Base-by-base conservation (phyloP, 2,329 filamentous ascomycete genomes). In the Monosporascus sp. region DNA sequence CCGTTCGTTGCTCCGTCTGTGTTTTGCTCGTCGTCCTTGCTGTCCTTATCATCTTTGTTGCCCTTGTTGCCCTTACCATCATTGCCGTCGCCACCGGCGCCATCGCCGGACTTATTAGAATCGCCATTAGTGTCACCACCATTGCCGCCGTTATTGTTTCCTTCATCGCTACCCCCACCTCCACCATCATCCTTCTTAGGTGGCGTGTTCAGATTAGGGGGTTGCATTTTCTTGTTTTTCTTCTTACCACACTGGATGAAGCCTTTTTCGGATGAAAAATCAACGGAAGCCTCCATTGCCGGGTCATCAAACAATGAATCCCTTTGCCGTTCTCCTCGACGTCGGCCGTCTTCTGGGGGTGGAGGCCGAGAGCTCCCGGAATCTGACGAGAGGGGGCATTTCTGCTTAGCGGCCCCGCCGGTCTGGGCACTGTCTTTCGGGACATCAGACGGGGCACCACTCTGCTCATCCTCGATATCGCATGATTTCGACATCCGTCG, bases 171-270 rank as follows among this genome's bases (percentile, higher is more conserved):
- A 37, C 67, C 69, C n/a, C 61, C 66, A 40, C 57, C 64, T 43
- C 66, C 71, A 11, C 65, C 71, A 2, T 69, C 71, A 16, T 71
- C 69, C 41, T 70, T 69, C 50, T 71, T 74, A 27, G 65, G 63
- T 20, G 67, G 67, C 19, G 64, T 60, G 53, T 58, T 56, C 52
- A 56, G 56, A 45, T 59, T 56, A 37, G 58, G 52, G 34, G 55
- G n/a, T 56, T 47, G 52, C 27, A 38, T 24, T 20, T 43, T 24
- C 55, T 59, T 60, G 46, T 61, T 63, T 67, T 79, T 84, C 67
- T 80, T 82, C 59, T 80, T 78, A 2, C 72, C 77, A 38, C 75
- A 77, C 63, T 86, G 78, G 50, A 75, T 73, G 70, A 76, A 82
- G 48, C 76, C 79, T 43, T 81, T 73, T 50, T 77, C 70, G 26